Evolutionary conservation across 768 basidiomycete genomes (phyloP).

Genomic region (Brasilioporus rufonigricans): DNA sequence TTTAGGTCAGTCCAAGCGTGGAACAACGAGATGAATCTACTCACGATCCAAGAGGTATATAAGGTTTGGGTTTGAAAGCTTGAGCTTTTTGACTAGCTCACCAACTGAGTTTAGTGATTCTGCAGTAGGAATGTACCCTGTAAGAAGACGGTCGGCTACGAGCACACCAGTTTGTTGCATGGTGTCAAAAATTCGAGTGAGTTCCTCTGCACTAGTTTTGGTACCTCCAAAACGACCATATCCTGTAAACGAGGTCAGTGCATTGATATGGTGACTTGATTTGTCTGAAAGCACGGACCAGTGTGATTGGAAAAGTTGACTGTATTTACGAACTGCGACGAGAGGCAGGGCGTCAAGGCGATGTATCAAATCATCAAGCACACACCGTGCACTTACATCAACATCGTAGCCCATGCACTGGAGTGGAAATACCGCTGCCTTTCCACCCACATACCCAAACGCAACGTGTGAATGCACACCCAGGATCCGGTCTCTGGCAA

Average conservation of each 20-base stretch:
- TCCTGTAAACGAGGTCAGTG: constrained; percentile 42
- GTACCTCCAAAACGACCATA: constrained; percentile 82
- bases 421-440: constrained; percentile 73
- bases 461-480: constrained; percentile 94
- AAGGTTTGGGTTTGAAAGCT: constrained; percentile 52
- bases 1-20: neutral
- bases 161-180: constrained; percentile 80
- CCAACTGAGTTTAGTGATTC: constrained; percentile 70
- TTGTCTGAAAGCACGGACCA: constrained; percentile 42
- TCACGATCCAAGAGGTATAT: constrained; percentile 91
- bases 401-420: constrained; percentile 94
- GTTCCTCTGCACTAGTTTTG: constrained; percentile 72
- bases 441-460: constrained; percentile 90
- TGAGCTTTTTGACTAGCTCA: constrained; percentile 59
- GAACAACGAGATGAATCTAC: constrained; percentile 28
- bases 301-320: constrained; percentile 96
- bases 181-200: constrained; percentile 68
- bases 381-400: constrained; percentile 58
- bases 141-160: constrained; percentile 69
- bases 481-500: constrained; percentile 56
- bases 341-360: neutral
- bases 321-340: constrained; percentile 72
- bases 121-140: constrained; percentile 88
- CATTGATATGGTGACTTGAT: neutral
- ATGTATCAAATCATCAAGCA: neutral